These are phyloP conservation scores for Selenicereus undatus DNA, from an alignment of 148 eudicot species.

Conservation along the genomic window DNA sequence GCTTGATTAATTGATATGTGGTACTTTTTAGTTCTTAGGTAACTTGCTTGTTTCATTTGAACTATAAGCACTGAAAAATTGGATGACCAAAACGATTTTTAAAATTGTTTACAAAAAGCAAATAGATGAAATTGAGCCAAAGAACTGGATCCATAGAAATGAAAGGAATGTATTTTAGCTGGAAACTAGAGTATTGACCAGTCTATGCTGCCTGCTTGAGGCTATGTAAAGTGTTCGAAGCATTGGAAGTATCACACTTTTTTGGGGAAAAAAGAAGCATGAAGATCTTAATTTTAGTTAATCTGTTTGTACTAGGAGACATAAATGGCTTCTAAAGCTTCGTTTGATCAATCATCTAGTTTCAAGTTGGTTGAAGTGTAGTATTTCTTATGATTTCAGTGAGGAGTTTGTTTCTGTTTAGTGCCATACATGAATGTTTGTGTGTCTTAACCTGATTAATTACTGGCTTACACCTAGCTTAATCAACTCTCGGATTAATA, in stretches of 20 bases:
- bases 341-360: neutral
- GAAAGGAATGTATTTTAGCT: neutral
- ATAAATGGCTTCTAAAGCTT: neutral
- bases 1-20: too few species aligned
- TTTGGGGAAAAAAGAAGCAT: neutral
- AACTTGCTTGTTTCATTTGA: too few species aligned
- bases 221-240: neutral
- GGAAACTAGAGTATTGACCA: neutral
- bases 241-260: neutral
- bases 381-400: neutral
- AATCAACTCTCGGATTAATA: slow-evolving; percentile 20
- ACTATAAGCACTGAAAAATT: too few species aligned
- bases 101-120: too few species aligned
- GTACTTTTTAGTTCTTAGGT: too few species aligned
- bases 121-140: neutral
- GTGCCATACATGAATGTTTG: neutral
- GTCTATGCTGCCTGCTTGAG: neutral
- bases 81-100: neutral
- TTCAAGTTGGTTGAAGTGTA: slow-evolving; percentile 1
- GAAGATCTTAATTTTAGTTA: neutral
- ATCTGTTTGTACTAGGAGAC: neutral
- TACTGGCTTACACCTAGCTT: neutral
- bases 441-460: neutral
- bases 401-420: neutral
- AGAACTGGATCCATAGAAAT: neutral